Base-by-base conservation (phyloP, 768 basidiomycete genomes). In the Sistotremastrum niveocremeum region DNA sequence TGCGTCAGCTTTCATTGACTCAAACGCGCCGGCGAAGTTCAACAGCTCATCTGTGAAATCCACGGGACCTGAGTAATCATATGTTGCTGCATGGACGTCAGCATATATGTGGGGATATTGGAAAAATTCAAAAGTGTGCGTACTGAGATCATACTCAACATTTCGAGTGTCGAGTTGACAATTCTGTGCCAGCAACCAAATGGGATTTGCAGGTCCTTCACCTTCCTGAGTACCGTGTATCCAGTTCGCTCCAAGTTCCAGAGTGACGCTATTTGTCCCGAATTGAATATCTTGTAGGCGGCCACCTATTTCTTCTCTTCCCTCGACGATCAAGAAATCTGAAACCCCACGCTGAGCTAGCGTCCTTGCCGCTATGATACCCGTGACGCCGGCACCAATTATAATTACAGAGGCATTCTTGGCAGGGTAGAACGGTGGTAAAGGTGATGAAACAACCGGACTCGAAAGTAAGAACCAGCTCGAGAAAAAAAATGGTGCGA, bases 301-400 rank as follows among this genome's bases (percentile, higher is more conserved):
- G 29, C 80, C 81, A 3, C 81, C 81, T 0, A 82, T 65, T 53
- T 73, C 71, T 20, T 56, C 46, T n/a, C 72, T 66, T 1, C 69
- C 81, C 46, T 83, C 81, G 20, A 83, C 54, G 41, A 84, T 65
- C 45, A 77, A 55, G 54, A 78, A 80, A 54, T 79, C 66, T n/a
- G 68, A 49, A 51, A 80, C 67, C 4, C 74, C 75, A 28, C 67
- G 61, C 41, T 69, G 59, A 40, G 77, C 67, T 5, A 81, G 63
- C 0, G 77, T 73, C 32, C 73, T 70, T 8, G 81, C 81, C 7
- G 79, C 78, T 34, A 77, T 76, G 20, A 81, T 62, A 7, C 81
- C 81, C 4, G 81, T 62, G 37, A 81, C 70, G 6, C 81, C 80
- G 33, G 76, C 79, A 4, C 81, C 81, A 30, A 81, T 67, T 42